Evolutionary conservation across 805 yeast genomes (phyloP), one percentile per base, ranked within the genome.

Genomic region (Ogataea thermomethanolica): DNA sequence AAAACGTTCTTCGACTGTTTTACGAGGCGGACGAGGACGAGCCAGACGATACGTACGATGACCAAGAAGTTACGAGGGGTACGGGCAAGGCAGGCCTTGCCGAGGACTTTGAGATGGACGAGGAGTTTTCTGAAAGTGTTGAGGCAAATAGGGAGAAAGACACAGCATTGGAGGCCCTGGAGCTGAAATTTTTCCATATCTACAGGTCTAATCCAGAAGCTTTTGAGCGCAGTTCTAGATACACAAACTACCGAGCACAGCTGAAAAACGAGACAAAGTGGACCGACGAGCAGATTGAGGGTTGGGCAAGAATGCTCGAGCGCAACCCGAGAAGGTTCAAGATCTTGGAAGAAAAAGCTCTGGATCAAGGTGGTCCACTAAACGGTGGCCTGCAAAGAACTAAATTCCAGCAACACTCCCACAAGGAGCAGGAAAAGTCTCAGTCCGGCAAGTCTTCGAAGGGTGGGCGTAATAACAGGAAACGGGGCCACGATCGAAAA

Each of bases 271-370:
- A 69, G 27, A 73, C 81, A 0, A 68, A 69, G 1, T 88, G 95
- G 96, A 69, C 89, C 0, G 90, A 89, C 60, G 96, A 88, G 55
- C 95, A 87, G 58, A 78, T 91, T 34, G 96, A 90, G 68, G 95
- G 96, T 0, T 91, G 97, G 97, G 82, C 83, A 1, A 66, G 84
- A 41, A 83, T 84, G 83, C 57, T 89, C 13, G 71, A 76, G 37
- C 76, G 75, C 51, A 75, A 79, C 30, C 88, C 93, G 1, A 68
- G 69, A 31, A 69, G 84, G 41, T 81, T 75, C 48, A 73, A 74
- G 50, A 43, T 77, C 2, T 57, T 85, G 41, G 95, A 85, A 52
- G 82, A 80, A 37, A 73, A 73, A 46, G 66, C 78, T 67, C 71
- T 73, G 43, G 55, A 50, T n/a, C 65, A 58, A 46, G 78, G 78